phyloP scores from a whole-genome alignment of 352 stramenopile species.

The Globisporangium iwayamae region DNA sequence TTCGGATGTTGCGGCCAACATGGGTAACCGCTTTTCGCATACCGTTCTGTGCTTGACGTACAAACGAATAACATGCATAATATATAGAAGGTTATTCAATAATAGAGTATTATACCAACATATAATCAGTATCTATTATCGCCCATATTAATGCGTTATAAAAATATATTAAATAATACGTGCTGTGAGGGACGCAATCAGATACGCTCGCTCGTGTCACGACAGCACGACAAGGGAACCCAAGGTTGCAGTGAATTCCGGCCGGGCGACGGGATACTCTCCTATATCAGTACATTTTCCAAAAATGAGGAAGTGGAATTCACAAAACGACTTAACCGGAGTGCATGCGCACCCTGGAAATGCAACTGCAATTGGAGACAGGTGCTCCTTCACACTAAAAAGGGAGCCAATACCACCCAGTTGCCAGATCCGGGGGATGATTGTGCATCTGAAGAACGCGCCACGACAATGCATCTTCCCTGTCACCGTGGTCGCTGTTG shows the following conservation, averaged over 20 bases:
- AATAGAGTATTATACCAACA: too few relatives aligned
- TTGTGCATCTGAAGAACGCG: slow-evolving; percentile 6
- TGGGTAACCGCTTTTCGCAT: slow-evolving; percentile 15
- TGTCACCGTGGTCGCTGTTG: too few relatives aligned
- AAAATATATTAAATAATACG: too few relatives aligned
- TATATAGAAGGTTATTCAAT: too few relatives aligned
- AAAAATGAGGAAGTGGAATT: too few relatives aligned
- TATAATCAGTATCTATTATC: too few relatives aligned
- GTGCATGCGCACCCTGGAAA: background rate
- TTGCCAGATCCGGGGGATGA: slow-evolving; percentile 2
- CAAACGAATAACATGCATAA: background rate
- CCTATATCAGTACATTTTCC: background rate
- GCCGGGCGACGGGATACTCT: background rate
- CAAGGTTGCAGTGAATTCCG: background rate
- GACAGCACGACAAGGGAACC: slow-evolving; percentile 7
- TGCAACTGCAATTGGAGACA: slow-evolving; percentile 15
- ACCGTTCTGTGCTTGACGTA: background rate
- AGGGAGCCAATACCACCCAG: background rate
- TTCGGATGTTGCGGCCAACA: slow-evolving; percentile 6
- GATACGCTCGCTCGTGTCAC: background rate
- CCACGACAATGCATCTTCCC: slow-evolving; percentile 5
- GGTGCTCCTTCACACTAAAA: background rate
- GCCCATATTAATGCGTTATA: too few relatives aligned
- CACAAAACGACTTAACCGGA: slow-evolving; percentile 9
- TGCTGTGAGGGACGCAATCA: too few relatives aligned